phyloP scores from a whole-genome alignment of 2,329 filamentous ascomycete species.

The Claviceps pusilla region DNA sequence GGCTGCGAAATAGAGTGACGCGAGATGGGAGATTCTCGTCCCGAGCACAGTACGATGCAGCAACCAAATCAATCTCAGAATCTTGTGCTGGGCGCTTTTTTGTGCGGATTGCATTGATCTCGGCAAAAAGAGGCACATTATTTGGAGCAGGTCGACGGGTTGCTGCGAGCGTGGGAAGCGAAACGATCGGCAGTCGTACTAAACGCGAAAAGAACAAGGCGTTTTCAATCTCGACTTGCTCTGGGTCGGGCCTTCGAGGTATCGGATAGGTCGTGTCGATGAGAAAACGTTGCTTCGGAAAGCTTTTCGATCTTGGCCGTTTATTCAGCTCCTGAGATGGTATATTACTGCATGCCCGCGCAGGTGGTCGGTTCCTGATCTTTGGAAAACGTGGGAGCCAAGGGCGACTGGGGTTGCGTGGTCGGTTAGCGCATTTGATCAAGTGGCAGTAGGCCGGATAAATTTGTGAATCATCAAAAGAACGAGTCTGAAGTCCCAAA shows the following conservation, averaged over 20 bases:
- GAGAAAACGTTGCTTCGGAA: slow-evolving; percentile 1
- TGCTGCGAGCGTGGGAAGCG: neutral
- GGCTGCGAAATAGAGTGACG: slow-evolving; percentile 4
- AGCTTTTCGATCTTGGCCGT: neutral
- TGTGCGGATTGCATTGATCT: slow-evolving; percentile 15
- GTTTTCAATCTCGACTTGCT: neutral
- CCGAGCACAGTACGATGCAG: slow-evolving; percentile 8
- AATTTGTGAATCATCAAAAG: neutral
- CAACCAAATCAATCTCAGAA: slow-evolving; percentile 18
- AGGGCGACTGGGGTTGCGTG: slow-evolving; percentile 2
- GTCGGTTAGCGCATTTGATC: slow-evolving; percentile 2
- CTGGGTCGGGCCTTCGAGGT: neutral
- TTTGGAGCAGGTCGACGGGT: neutral
- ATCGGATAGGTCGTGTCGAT: slow-evolving; percentile 2
- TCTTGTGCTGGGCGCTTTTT: slow-evolving; percentile 17
- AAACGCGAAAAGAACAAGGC: neutral
- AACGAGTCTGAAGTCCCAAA: neutral
- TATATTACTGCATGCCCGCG: neutral
- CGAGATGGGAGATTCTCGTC: neutral
- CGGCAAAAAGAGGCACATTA: slow-evolving; percentile 4
- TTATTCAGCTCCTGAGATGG: neutral
- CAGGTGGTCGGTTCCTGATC: neutral
- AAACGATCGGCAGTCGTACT: neutral
- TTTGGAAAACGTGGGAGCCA: slow-evolving; percentile 4
- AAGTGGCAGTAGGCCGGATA: neutral